Evolutionary conservation across 805 yeast genomes (phyloP).

Genomic region (Saturnispora quitensis): DNA sequence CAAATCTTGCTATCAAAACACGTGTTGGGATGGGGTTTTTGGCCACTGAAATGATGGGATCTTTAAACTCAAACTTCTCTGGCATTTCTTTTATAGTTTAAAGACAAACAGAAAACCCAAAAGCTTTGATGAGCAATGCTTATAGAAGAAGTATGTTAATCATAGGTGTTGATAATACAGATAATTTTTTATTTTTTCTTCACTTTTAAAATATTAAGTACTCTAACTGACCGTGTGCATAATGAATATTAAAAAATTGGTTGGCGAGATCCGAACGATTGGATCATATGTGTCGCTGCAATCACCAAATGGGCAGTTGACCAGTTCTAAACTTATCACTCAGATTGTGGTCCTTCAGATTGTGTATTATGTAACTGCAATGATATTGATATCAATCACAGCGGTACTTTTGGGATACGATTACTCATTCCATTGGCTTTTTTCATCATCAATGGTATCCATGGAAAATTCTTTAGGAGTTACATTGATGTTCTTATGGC

Average conservation of each 20-base stretch:
- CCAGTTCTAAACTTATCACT: constrained; percentile 8
- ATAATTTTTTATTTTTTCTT: background rate
- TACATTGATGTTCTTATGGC: constrained; percentile 67
- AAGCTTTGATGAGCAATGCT: background rate
- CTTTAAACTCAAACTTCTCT: constrained; percentile 11
- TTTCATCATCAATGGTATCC: constrained; percentile 70
- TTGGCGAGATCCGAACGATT: background rate
- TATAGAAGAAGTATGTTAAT: background rate
- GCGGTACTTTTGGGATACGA: constrained; percentile 64
- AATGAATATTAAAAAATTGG: background rate
- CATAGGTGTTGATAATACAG: background rate
- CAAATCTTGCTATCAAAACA: constrained; percentile 50
- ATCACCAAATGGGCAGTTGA: constrained; percentile 1
- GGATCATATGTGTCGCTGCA: background rate
- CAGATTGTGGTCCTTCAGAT: constrained; percentile 76
- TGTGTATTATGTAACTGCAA: constrained; percentile 70
- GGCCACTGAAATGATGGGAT: constrained; percentile 43
- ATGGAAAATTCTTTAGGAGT: constrained; percentile 75
- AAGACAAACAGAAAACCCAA: background rate
- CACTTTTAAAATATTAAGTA: background rate
- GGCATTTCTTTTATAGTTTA: background rate
- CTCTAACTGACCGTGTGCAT: background rate
- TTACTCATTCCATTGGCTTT: constrained; percentile 60
- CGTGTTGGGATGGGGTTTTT: constrained; percentile 50
- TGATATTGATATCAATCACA: constrained; percentile 52